Evolutionary conservation across 2,329 filamentous ascomycete species (phyloP).

Genomic region (Monosporascus sp.): DNA sequence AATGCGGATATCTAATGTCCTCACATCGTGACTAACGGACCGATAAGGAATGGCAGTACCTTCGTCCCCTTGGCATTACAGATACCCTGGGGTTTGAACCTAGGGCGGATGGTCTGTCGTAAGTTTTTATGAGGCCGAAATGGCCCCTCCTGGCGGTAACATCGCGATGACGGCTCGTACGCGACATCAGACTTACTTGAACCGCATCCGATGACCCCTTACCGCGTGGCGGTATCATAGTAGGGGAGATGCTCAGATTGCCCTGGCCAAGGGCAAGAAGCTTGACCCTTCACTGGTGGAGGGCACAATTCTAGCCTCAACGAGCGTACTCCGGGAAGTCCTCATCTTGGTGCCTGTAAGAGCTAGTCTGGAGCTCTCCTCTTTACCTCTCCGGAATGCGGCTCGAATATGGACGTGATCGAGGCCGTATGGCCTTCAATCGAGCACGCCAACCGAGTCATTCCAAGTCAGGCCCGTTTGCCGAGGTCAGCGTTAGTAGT

Average conservation of each 20-base stretch:
- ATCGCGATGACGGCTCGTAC: conserved; percentile 54
- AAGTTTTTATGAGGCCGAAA: conserved; percentile 47
- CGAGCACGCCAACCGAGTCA: conserved; percentile 41
- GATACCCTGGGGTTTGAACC: conserved; percentile 40
- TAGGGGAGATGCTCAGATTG: conserved; percentile 56
- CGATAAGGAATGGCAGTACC: conserved; percentile 58
- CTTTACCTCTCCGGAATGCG: conserved; percentile 33
- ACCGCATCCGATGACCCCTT: conserved; percentile 41
- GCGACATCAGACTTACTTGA: conserved; percentile 60
- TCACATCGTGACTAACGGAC: conserved; percentile 50
- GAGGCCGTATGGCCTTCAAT: conserved; percentile 37
- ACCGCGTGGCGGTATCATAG: conserved; percentile 59
- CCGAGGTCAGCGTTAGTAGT: conserved; percentile 45
- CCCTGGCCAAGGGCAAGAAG: conserved; percentile 62
- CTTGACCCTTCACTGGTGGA: conserved; percentile 61
- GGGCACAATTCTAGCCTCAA: conserved; percentile 42
- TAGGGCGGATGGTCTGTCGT: conserved; percentile 37
- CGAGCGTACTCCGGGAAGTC: conserved; percentile 42
- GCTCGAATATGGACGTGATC: conserved; percentile 33
- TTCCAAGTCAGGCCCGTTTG: conserved; percentile 47
- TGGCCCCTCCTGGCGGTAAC: conserved; percentile 58
- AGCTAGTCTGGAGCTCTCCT: conserved; percentile 53
- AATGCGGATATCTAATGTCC: conserved; percentile 61
- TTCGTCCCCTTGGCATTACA: conserved; percentile 35
- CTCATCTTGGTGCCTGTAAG: conserved; percentile 54